Evolutionary conservation across 129 eudicot species (phyloP), one percentile per base, ranked within the genome.

Genomic region (Silybum marianum): DNA sequence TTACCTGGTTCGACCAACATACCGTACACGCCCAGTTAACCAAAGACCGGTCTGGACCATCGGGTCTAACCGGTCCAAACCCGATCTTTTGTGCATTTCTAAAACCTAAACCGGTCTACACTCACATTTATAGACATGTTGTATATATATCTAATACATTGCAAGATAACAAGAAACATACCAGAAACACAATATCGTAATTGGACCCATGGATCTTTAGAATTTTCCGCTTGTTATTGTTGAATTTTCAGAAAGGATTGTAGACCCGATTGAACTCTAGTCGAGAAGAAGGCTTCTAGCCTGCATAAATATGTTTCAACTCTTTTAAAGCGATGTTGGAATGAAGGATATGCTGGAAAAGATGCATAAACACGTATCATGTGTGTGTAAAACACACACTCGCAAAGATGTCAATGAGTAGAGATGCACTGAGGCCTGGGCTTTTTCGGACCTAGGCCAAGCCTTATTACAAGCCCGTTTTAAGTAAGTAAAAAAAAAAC

Each of bases 261-360:
- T 14, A 92, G 83, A 60, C 93, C 94, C 7, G 88, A 68, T 79
- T 88, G 91, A 75, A 95, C 93, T 81, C 88, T 92, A 54, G 81
- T 85, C n/a, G 90, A 79, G 87, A 92, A 92, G 83, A 88, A 88
- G 21, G 87, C 39, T 85, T 95, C 99, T 81, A 95, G 86, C 91
- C 99, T 95, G 93, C 83, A 69, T 62, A 60, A 69, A 69, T 10
- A 68, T 44, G 16, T 25, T 28, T 72, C 54, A 30, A 21, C 23
- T 46, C 42, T 72, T 48, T 51, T 51, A 3, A 14, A 67, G n/a
- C 22, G 3, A 72, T 11, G 11, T 54, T 9, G 8, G n/a, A 25
- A 25, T n/a, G n/a, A n/a, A n/a, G n/a, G n/a, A n/a, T n/a, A n/a
- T n/a, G n/a, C 24, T 9, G 1, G 63, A 72, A 21, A 75, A 78